Evolutionary conservation across 1,284 basidiomycete genomes (phyloP).

Genomic region (Megacollybia platyphylla): DNA sequence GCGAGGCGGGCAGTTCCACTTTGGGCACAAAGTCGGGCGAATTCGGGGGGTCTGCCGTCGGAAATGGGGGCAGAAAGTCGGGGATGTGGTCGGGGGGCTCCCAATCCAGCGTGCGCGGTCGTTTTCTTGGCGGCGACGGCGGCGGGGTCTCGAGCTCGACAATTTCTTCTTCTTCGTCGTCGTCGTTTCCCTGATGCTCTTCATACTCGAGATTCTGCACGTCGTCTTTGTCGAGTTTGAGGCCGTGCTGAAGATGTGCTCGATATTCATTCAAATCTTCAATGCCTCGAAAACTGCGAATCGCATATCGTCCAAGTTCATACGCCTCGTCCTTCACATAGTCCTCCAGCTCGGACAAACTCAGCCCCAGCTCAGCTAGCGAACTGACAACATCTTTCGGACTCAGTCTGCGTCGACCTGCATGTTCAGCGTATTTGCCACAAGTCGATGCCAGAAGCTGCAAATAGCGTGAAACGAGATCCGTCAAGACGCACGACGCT

Average conservation of each 20-base stretch:
- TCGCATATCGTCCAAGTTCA: conserved; percentile 53
- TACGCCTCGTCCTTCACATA: conserved; percentile 49
- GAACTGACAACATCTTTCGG: conserved; percentile 48
- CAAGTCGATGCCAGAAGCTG: conserved; percentile 47
- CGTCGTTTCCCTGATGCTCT: conserved; percentile 15
- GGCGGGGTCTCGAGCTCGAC: conserved; percentile 27
- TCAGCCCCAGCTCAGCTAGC: conserved; percentile 59
- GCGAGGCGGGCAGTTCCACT: conserved; percentile 14
- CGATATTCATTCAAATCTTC: conserved; percentile 55
- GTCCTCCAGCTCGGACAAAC: conserved; percentile 53
- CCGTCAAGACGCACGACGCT: conserved; percentile 55
- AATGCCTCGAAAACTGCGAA: conserved; percentile 42
- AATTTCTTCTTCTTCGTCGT: conserved; percentile 15
- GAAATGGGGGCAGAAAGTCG: conserved; percentile 55
- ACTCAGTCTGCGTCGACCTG: conserved; percentile 44
- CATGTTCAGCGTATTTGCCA: conserved; percentile 58
- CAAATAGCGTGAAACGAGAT: conserved; percentile 61
- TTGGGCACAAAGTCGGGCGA: conserved; percentile 17
- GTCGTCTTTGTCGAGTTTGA: conserved; percentile 39
- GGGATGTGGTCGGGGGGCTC: conserved; percentile 50
- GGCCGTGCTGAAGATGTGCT: conserved; percentile 53
- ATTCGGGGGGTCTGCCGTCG: conserved; percentile 22
- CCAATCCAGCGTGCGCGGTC: conserved; percentile 41
- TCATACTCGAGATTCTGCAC: conserved; percentile 25
- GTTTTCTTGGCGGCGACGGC: conserved; percentile 38